Evolutionary conservation across 345 rosid genomes (phyloP).

Genomic region (Eucalyptus urophylla): DNA sequence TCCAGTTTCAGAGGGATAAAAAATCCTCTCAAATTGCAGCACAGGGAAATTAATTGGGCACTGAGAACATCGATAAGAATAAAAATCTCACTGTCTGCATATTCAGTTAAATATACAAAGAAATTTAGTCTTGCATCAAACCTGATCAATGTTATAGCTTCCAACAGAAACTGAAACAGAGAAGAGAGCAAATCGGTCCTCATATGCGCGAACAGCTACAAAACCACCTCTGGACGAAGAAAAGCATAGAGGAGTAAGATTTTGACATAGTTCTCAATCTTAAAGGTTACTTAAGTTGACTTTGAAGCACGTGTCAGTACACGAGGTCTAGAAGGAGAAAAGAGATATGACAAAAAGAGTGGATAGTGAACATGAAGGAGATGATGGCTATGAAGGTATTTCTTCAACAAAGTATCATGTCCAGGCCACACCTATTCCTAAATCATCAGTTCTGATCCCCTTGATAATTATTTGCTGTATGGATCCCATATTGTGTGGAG

Average conservation of each 20-base stretch:
- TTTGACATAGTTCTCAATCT: neutral
- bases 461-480: neutral
- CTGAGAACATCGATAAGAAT: neutral
- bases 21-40: slow-evolving; percentile 38
- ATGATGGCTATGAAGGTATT: neutral
- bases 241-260: neutral
- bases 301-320: neutral
- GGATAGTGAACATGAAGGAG: neutral
- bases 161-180: slow-evolving; percentile 56
- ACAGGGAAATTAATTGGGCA: neutral
- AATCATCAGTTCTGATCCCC: neutral
- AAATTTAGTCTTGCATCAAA: neutral
- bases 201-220: slow-evolving; percentile 73
- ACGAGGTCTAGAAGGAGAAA: neutral
- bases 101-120: neutral
- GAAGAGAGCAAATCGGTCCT: slow-evolving; percentile 65
- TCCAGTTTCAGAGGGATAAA: slow-evolving; percentile 59
- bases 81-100: neutral
- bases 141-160: slow-evolving; percentile 64
- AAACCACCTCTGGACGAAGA: slow-evolving; percentile 45
- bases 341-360: neutral
- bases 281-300: neutral
- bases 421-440: neutral
- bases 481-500: neutral
- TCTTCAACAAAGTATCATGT: neutral